Evolutionary conservation across 2,329 filamentous ascomycete species (phyloP).

Genomic region (Fusarium pseudograminearum): DNA sequence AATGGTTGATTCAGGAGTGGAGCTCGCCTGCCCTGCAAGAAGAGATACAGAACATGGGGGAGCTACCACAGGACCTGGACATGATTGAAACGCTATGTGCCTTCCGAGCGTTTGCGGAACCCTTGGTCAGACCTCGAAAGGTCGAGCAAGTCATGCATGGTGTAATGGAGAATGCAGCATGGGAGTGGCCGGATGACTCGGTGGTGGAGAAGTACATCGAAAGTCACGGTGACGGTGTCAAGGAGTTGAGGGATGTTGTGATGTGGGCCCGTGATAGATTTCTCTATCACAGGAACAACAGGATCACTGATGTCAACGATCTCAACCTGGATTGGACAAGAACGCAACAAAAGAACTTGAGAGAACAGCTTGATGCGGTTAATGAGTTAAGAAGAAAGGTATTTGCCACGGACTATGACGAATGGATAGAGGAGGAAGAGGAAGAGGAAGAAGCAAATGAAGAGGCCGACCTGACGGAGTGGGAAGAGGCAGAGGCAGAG

Average conservation of each 20-base stretch:
- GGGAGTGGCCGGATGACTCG: slow-evolving; percentile 56
- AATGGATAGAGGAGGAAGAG: not conserved
- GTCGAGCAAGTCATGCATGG: slow-evolving; percentile 50
- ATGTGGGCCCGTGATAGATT: slow-evolving; percentile 35
- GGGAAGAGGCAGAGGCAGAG: not conserved
- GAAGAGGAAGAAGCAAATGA: not conserved
- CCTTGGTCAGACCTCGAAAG: slow-evolving; percentile 52
- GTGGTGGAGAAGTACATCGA: slow-evolving; percentile 53
- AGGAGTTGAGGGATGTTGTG: slow-evolving; percentile 45
- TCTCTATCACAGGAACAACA: slow-evolving; percentile 8
- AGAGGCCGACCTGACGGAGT: not conserved
- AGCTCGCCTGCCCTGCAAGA: slow-evolving; percentile 50
- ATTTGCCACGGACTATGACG: not conserved
- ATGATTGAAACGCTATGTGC: slow-evolving; percentile 57
- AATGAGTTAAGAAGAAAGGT: slow-evolving; percentile 12
- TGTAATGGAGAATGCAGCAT: slow-evolving; percentile 44
- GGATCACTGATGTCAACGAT: slow-evolving; percentile 14
- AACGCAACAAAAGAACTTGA: slow-evolving; percentile 6
- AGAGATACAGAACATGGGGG: slow-evolving; percentile 52
- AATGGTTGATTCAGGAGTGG: slow-evolving; percentile 69
- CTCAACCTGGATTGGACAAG: slow-evolving; percentile 8
- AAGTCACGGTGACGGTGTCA: slow-evolving; percentile 44
- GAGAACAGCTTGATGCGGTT: slow-evolving; percentile 1
- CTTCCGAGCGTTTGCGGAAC: slow-evolving; percentile 63
- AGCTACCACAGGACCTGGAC: slow-evolving; percentile 51